These are phyloP conservation scores for Gossypium davidsonii DNA, from an alignment of 441 rosid genomes.

Conservation along the genomic window DNA sequence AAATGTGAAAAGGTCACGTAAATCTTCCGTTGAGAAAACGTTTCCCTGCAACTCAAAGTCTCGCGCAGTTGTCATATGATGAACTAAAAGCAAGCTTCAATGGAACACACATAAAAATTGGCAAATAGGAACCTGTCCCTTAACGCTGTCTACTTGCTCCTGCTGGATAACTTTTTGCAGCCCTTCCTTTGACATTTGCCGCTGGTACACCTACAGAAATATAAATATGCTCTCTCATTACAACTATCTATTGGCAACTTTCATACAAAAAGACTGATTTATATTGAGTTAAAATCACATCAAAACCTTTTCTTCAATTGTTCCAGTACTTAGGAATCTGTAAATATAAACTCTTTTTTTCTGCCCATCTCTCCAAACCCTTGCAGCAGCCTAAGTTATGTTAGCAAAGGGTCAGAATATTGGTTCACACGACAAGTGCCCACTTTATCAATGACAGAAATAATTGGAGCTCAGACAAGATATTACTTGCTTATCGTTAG, in stretches of 20 bases:
- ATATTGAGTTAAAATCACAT: constrained; percentile 19
- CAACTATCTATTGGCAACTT: not conserved
- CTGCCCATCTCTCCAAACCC: constrained; percentile 99
- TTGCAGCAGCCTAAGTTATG: constrained; percentile 83
- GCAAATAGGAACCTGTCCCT: constrained; percentile 42
- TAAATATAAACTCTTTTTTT: constrained; percentile 95
- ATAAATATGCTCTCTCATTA: constrained; percentile 1
- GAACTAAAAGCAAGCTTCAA: constrained; percentile 11
- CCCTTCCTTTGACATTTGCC: constrained; percentile 99
- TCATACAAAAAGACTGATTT: not conserved
- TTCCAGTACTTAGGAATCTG: constrained; percentile 92
- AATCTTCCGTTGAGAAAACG: constrained; percentile 75
- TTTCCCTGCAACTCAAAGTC: constrained; percentile 54
- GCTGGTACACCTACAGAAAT: constrained; percentile 80
- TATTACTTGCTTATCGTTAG: constrained; percentile 96
- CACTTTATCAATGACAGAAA: constrained; percentile 2
- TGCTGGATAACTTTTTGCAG: constrained; percentile 90
- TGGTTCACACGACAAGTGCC: constrained; percentile 14
- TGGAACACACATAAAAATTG: constrained; percentile 5
- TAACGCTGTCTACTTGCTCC: constrained; percentile 46
- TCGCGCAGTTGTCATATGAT: constrained; percentile 11
- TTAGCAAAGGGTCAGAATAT: constrained; percentile 19
- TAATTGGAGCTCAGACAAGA: constrained; percentile 13
- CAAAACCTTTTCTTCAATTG: constrained; percentile 96
- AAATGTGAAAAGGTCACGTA: constrained; percentile 82